Conservation (phyloP, 2,329 filamentous ascomycete genomes). For the Cladosporium sp. region DNA sequence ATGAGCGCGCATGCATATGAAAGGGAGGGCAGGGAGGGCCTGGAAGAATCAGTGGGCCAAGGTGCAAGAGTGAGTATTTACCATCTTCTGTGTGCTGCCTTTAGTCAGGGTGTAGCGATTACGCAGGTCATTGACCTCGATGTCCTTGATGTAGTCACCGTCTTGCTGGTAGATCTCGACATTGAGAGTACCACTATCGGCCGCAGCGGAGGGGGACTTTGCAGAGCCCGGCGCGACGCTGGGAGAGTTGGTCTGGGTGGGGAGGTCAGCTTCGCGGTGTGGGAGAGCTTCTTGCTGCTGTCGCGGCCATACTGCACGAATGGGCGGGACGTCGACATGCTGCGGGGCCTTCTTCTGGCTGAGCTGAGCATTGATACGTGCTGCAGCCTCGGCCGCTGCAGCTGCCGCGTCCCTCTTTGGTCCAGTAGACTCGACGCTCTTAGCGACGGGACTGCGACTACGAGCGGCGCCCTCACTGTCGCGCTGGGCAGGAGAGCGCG, state of each 20-base stretch:
- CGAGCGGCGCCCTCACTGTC: constrained; percentile 65
- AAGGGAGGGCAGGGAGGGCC: constrained; percentile 40
- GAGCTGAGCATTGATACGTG: constrained; percentile 51
- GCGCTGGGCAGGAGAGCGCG: constrained; percentile 71
- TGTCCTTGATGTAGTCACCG: constrained; percentile 97
- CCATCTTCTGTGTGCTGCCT: constrained; percentile 97
- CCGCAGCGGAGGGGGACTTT: constrained; percentile 54
- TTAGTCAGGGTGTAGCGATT: constrained; percentile 98
- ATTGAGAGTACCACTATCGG: constrained; percentile 60
- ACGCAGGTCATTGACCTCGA: constrained; percentile 96
- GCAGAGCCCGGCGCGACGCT: constrained; percentile 50
- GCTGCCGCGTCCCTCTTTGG: constrained; percentile 38
- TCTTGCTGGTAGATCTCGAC: constrained; percentile 92
- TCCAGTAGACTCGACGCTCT: constrained; percentile 53
- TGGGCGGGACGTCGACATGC: constrained; percentile 84
- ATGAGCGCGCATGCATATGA: constrained; percentile 7
- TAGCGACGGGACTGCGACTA: constrained; percentile 75
- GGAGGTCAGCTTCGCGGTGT: constrained; percentile 19
- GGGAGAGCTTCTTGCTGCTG: neutral
- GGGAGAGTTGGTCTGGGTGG: constrained; percentile 28
- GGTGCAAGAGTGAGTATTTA: constrained; percentile 71
- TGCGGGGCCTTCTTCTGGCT: constrained; percentile 77
- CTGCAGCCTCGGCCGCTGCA: constrained; percentile 80
- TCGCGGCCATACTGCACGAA: constrained; percentile 45
- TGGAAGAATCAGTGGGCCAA: constrained; percentile 61